These are phyloP conservation scores for Saccharum hybrid DNA, from an alignment of 202 grass and related monocot genomes.

Conservation along the genomic window DNA sequence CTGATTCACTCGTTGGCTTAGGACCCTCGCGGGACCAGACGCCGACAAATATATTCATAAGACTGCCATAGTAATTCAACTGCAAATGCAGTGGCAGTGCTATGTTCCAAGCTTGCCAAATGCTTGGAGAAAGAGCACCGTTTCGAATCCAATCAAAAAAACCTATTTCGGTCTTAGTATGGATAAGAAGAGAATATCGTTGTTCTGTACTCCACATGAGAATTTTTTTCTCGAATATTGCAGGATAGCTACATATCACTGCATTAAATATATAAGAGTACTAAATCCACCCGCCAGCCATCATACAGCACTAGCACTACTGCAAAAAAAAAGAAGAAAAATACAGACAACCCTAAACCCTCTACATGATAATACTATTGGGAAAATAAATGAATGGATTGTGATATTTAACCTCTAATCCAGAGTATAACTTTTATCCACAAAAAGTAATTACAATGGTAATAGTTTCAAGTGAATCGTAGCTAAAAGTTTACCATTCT, in stretches of 20 bases:
- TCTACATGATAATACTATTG: constrained; percentile 6
- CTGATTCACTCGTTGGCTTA: too few relatives aligned
- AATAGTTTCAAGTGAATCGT: neutral
- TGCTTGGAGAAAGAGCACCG: neutral
- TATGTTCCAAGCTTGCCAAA: constrained; percentile 3
- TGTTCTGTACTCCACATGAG: neutral
- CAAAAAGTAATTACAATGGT: neutral
- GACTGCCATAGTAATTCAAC: neutral
- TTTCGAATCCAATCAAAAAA: too few relatives aligned
- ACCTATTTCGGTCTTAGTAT: too few relatives aligned
- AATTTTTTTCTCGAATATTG: neutral
- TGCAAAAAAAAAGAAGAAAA: neutral
- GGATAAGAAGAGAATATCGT: neutral
- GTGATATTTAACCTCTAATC: neutral
- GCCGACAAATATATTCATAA: constrained; percentile 24
- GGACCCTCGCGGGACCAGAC: too few relatives aligned
- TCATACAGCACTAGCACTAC: neutral
- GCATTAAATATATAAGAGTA: neutral
- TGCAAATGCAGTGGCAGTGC: constrained; percentile 2
- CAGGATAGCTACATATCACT: neutral
- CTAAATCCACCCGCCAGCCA: neutral
- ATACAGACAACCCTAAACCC: neutral
- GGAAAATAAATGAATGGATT: constrained; percentile 20
- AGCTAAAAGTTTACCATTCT: constrained; percentile 44
- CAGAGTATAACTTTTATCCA: neutral